Conservation (phyloP, 2,329 filamentous ascomycete genomes). For the Diaporthe aspalathi region DNA sequence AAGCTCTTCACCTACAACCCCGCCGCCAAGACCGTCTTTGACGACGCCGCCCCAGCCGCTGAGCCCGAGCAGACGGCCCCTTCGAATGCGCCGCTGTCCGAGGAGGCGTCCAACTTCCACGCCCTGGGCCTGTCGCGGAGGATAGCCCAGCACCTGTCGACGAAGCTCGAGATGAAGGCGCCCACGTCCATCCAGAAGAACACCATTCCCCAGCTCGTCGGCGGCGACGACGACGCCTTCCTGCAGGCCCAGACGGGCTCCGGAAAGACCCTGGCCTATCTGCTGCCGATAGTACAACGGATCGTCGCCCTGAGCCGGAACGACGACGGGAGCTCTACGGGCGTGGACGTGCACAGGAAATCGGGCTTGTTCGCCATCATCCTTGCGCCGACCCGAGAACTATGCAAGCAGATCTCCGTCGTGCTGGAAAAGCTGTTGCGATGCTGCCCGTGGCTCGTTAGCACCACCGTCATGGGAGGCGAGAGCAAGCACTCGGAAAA, state of each 20-base stretch:
- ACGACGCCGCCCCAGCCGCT: slow-evolving; percentile 57
- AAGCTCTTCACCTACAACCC: slow-evolving; percentile 95
- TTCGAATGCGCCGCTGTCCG: slow-evolving; percentile 89
- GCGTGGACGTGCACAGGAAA: slow-evolving; percentile 76
- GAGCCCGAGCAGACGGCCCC: slow-evolving; percentile 72
- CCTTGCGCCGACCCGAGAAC: slow-evolving; percentile 91
- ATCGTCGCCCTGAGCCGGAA: slow-evolving; percentile 80
- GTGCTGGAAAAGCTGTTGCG: slow-evolving; percentile 87
- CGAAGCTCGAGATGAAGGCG: slow-evolving; percentile 88
- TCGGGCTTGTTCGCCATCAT: slow-evolving; percentile 94
- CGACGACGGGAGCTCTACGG: slow-evolving; percentile 56
- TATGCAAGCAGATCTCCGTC: slow-evolving; percentile 91
- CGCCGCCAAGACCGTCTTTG: slow-evolving; percentile 71
- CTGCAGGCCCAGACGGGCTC: slow-evolving; percentile 97
- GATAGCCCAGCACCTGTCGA: slow-evolving; percentile 83
- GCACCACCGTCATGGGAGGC: slow-evolving; percentile 81
- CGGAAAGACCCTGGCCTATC: slow-evolving; percentile 96
- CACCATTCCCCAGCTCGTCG: slow-evolving; percentile 82
- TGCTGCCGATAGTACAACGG: slow-evolving; percentile 90
- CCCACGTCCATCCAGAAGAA: slow-evolving; percentile 96
- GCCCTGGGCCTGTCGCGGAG: slow-evolving; percentile 84
- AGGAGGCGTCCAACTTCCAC: slow-evolving; percentile 87
- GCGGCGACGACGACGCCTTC: slow-evolving; percentile 89
- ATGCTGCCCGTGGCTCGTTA: slow-evolving; percentile 94
- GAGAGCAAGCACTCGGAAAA: slow-evolving; percentile 86